phyloP scores from a whole-genome alignment of 176 grass and related monocot species.

The Urochloa ruziziensis region DNA sequence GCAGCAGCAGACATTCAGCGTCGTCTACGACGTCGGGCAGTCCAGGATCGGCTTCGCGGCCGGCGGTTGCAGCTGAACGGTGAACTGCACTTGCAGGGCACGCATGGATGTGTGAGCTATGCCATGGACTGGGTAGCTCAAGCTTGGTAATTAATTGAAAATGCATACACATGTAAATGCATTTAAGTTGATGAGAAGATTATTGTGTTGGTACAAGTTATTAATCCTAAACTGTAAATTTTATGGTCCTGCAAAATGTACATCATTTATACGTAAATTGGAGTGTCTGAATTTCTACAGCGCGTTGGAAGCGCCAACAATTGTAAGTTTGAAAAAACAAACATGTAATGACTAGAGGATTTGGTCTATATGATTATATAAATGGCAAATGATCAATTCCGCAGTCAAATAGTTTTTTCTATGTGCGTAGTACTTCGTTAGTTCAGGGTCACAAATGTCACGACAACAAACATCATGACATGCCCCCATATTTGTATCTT shows the following conservation, averaged over 20 bases:
- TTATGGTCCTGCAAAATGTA: not conserved
- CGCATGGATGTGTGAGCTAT: not conserved
- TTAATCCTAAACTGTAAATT: not conserved
- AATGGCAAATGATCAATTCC: too few relatives aligned
- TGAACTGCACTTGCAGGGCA: not conserved
- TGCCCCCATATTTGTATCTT: too few relatives aligned
- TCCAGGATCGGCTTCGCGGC: conserved; percentile 69
- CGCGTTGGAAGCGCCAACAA: not conserved
- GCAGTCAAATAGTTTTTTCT: too few relatives aligned
- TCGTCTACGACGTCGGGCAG: conserved; percentile 60
- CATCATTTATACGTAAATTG: not conserved
- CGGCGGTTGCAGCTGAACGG: conserved; percentile 66
- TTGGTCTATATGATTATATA: not conserved
- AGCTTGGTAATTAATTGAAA: not conserved
- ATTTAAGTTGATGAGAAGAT: not conserved
- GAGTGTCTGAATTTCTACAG: not conserved
- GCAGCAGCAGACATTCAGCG: conserved; percentile 82
- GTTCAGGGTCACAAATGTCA: too few relatives aligned
- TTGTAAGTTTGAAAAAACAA: not conserved
- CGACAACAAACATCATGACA: too few relatives aligned
- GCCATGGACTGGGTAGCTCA: not conserved
- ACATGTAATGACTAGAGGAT: not conserved
- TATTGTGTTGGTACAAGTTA: not conserved
- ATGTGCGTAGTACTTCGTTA: too few relatives aligned
- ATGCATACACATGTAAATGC: not conserved